phyloP scores from a whole-genome alignment of 179 eudicot species.

The Silene vulgaris region DNA sequence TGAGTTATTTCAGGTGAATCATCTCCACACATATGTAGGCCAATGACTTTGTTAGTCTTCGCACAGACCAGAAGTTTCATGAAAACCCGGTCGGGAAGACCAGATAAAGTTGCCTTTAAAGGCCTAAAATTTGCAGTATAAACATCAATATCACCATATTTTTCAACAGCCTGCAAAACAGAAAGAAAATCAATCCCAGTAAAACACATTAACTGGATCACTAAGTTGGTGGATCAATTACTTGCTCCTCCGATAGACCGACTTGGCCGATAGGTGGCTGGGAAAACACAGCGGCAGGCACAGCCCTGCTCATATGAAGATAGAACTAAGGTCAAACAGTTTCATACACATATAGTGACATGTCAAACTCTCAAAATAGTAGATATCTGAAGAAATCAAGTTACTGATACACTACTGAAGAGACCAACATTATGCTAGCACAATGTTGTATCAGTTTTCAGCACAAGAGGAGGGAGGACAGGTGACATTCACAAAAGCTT shows the following conservation, averaged over 20 bases:
- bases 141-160: slow-evolving; percentile 77
- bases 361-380: slow-evolving; percentile 4
- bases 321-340: slow-evolving; percentile 23
- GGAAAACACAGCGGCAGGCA: slow-evolving; percentile 92
- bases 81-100: slow-evolving; percentile 86
- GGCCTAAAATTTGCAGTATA: slow-evolving; percentile 86
- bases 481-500: no score
- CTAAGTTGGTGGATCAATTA: slow-evolving; percentile 24
- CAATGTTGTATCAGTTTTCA: no score
- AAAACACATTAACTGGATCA: not conserved
- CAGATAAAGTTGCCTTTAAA: slow-evolving; percentile 87
- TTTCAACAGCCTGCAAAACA: slow-evolving; percentile 62
- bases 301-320: slow-evolving; percentile 51
- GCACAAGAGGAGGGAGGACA: no score
- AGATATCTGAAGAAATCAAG: slow-evolving; percentile 2
- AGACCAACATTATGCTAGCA: not conserved
- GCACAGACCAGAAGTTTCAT: slow-evolving; percentile 90
- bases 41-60: slow-evolving; percentile 69
- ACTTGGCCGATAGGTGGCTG: slow-evolving; percentile 97
- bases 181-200: slow-evolving; percentile 15
- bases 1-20: slow-evolving; percentile 90
- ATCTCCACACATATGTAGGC: slow-evolving; percentile 94
- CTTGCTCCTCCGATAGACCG: slow-evolving; percentile 92
- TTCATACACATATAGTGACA: not conserved
- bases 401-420: not conserved